A percentile compares a stretch with the other conserved stretches of the same genome.
phyloP scores from a whole-genome alignment of 2,329 filamentous ascomycete species.

The Claviceps africana region DNA sequence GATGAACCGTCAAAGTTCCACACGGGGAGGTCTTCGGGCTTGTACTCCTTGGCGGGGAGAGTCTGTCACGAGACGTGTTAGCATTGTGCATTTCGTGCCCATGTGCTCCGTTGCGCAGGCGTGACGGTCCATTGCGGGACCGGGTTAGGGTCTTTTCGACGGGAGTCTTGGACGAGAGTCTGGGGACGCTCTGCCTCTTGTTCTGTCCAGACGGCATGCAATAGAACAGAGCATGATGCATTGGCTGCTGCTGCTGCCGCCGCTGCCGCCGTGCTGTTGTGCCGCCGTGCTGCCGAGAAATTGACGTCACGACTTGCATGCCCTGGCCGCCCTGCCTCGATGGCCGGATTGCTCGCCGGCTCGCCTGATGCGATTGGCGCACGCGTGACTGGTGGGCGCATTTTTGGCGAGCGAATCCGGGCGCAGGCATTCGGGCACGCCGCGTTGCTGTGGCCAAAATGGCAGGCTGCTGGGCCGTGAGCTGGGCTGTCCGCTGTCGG shows the following conservation, averaged over 20 bases:
- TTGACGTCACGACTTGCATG: neutral
- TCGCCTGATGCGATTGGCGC: neutral
- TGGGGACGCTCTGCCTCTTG: neutral
- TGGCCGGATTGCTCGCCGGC: neutral
- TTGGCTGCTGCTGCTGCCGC: too few relatives aligned
- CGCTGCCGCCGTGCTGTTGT: neutral
- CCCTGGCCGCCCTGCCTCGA: neutral
- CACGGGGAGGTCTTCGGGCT: conserved; percentile 36
- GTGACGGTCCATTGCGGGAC: too few relatives aligned
- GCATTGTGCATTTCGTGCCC: too few relatives aligned
- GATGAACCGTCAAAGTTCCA: conserved; percentile 64
- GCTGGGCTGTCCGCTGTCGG: too few relatives aligned
- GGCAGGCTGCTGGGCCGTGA: neutral
- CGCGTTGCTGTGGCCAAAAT: neutral
- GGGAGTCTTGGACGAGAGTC: neutral
- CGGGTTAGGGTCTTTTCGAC: too few relatives aligned
- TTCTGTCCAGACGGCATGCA: neutral
- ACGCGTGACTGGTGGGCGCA: neutral
- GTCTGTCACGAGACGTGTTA: conserved; percentile 23
- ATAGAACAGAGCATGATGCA: neutral
- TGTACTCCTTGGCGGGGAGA: conserved; percentile 35
- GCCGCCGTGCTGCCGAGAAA: neutral
- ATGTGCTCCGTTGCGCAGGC: neutral
- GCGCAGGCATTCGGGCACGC: neutral
- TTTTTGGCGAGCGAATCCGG: neutral